Base-by-base conservation (phyloP, 2,329 filamentous ascomycete species). In the Xylariaceae sp. region DNA sequence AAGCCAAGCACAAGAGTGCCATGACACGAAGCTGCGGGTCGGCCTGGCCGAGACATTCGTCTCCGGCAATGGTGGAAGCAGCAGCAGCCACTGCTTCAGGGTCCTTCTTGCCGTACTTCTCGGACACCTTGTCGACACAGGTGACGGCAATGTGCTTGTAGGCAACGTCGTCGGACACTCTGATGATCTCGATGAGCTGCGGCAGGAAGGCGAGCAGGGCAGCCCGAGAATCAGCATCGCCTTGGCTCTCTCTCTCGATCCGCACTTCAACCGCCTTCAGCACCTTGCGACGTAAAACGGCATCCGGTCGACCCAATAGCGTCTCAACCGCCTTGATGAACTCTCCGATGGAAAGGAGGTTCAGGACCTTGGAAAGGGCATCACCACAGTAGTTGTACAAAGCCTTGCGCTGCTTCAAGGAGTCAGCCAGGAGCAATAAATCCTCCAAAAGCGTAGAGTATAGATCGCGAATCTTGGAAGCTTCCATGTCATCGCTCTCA, bases 41-140 rank as follows among this genome's bases (percentile, higher is more conserved):
- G 10, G 81, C 74, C 71, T 89, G 87, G 44, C 88, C 89, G 53
- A 97, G 82, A 64, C 90, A 93, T 64, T 88, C 80, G 57, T 85
- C 78, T 48, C 92, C 86, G 44, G 89, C 86, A 67, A 99, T 88
- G 1, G 88, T 88, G 60, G 86, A 80, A 3, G 92, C 90, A 4
- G 92, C 88, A 3, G 83, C 83, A 30, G 88, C 81, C 50, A 96
- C 88, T 50, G 86, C 87, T 65, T 88, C 85, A 1, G 88, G 80
- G 69, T 96, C 90, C 73, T 92, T 95, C 78, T 94, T 95, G 66
- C 94, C 95, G 72, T 96, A 97, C 73, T 93, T 93, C 75, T 97
- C 92, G 2, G 90, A 85, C 63, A 99, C 95, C 73, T 90, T 90
- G 75, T 97, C 92, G 50, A 97, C 88, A 67, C 93, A 97, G 42